These are phyloP conservation scores for Suillus variegatus DNA, from an alignment of 768 basidiomycete genomes.

Conservation along the genomic window DNA sequence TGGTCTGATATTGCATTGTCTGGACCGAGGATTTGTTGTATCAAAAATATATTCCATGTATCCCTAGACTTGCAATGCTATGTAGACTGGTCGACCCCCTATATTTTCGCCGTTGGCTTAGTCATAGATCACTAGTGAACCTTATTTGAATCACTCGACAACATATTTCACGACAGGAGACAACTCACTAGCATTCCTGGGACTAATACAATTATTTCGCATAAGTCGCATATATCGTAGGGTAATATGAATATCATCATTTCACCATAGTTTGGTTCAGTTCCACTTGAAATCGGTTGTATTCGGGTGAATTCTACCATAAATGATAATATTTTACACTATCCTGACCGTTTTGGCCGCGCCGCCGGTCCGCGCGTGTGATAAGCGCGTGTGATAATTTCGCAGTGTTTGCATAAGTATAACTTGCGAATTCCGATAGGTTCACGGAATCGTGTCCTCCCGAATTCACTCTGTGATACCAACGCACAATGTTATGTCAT, in stretches of 20 bases:
- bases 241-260: too few species aligned
- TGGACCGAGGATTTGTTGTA: background rate
- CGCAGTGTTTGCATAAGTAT: too few species aligned
- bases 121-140: background rate
- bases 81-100: background rate
- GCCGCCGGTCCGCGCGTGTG: background rate
- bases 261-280: too few species aligned
- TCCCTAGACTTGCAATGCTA: background rate
- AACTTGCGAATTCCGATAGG: background rate
- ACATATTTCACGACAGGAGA: too few species aligned
- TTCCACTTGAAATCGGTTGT: too few species aligned
- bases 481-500: constrained; percentile 30
- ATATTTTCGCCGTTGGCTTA: background rate
- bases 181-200: too few species aligned
- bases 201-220: too few species aligned
- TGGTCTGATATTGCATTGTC: background rate
- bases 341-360: too few species aligned
- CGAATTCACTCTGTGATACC: background rate
- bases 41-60: background rate
- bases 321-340: too few species aligned
- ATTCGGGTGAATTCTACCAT: too few species aligned
- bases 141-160: too few species aligned
- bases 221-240: too few species aligned
- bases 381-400: background rate
- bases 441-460: background rate